Percentiles rank a stretch among this genome's conserved stretches.
These are phyloP conservation scores for Claviceps sp. DNA, from an alignment of 2,329 filamentous ascomycete genomes.

Conservation along the genomic window DNA sequence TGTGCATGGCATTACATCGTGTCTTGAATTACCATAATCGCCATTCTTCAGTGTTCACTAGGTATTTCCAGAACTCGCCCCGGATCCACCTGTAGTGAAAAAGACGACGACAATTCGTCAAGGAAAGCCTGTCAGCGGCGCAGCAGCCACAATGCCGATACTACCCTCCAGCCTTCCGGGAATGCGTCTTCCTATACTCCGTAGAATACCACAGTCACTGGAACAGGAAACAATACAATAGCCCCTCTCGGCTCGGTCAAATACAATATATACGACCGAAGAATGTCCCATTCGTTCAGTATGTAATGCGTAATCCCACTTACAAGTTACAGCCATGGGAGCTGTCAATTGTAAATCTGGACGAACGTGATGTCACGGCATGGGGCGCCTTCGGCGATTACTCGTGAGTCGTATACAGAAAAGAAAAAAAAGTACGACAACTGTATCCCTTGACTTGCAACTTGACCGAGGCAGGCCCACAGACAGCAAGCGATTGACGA, in stretches of 20 bases:
- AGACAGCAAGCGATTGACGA: not conserved
- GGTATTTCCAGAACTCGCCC: too few species aligned
- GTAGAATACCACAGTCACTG: too few species aligned
- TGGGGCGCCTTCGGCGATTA: not conserved
- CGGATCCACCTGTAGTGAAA: not conserved
- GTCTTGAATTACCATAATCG: too few species aligned
- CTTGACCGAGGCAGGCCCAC: not conserved
- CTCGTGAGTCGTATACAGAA: not conserved
- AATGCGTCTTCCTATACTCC: not conserved
- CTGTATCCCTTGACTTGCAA: not conserved
- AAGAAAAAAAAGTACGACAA: too few species aligned
- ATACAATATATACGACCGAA: conserved; percentile 19
- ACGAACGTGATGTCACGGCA: not conserved
- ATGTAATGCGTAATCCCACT: conserved; percentile 4
- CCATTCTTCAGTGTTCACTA: too few species aligned
- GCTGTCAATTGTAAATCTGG: not conserved
- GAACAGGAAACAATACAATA: not conserved
- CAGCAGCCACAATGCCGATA: conserved; percentile 3
- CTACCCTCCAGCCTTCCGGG: conserved; percentile 1
- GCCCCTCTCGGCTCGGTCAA: conserved; percentile 10
- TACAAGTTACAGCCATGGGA: not conserved
- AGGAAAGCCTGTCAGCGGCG: not conserved
- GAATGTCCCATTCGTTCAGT: conserved; percentile 20
- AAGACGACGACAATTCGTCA: conserved; percentile 1
- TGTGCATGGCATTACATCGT: too few species aligned